A percentile compares a stretch with the other conserved stretches of the same genome.
These are phyloP conservation scores for Recurvomyces mirabilis DNA, from an alignment of 495 filamentous ascomycete genomes.

Conservation along the genomic window DNA sequence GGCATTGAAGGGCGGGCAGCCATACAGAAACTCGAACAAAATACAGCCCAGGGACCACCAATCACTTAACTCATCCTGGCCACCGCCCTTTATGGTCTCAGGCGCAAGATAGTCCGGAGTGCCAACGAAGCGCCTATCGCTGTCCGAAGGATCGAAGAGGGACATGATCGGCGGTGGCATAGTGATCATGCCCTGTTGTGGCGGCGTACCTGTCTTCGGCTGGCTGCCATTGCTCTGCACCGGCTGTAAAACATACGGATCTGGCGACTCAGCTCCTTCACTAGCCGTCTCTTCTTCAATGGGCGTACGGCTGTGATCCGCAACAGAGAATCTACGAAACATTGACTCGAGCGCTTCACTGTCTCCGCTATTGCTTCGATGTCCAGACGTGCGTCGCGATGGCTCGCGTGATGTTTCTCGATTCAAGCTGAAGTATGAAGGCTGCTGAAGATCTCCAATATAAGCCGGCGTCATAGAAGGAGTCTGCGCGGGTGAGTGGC, in stretches of 20 bases:
- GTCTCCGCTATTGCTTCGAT: conserved; percentile 83
- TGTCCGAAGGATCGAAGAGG: conserved; percentile 90
- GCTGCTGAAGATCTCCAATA: conserved; percentile 54
- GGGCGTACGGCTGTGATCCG: conserved; percentile 42
- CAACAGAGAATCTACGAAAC: conserved; percentile 72
- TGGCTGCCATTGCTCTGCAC: conserved; percentile 27
- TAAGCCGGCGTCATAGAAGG: conserved; percentile 81
- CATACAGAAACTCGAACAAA: conserved; percentile 89
- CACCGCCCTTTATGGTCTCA: conserved; percentile 87
- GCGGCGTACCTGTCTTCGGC: conserved; percentile 43
- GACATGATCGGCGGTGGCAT: conserved; percentile 96
- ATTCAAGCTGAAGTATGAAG: conserved; percentile 83
- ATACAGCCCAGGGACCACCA: conserved; percentile 99
- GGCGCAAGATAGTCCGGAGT: conserved; percentile 96
- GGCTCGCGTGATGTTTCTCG: conserved; percentile 61
- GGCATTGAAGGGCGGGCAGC: conserved; percentile 88
- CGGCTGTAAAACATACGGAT: conserved; percentile 51
- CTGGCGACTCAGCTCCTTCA: conserved; percentile 51
- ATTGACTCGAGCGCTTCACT: conserved; percentile 77
- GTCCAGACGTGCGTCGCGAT: conserved; percentile 70
- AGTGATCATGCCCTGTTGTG: conserved; percentile 44
- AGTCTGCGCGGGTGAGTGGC: conserved; percentile 67
- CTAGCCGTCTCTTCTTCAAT: conserved; percentile 63
- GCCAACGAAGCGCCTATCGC: conserved; percentile 84
- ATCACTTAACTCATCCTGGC: conserved; percentile 95